Percentiles rank a stretch among this genome's conserved stretches.
These are phyloP conservation scores for Chlorella vulgaris DNA, from an alignment of 139 green algal species.

Conservation along the genomic window DNA sequence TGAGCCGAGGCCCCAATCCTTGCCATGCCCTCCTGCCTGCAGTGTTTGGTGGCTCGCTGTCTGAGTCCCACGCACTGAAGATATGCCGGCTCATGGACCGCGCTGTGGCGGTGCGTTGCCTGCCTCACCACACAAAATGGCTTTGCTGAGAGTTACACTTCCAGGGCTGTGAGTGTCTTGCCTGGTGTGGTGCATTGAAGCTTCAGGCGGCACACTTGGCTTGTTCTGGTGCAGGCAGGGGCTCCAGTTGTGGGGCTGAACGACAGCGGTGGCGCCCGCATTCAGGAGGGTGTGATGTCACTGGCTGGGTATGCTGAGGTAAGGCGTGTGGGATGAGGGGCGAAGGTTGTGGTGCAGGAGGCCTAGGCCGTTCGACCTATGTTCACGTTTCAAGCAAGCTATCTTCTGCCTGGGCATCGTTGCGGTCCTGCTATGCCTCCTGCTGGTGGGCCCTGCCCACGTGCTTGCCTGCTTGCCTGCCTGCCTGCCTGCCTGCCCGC, in stretches of 20 bases:
- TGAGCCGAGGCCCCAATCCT: no score
- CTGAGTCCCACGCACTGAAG: conserved; percentile 66
- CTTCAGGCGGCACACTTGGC: no score
- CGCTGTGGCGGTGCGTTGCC: conserved; percentile 33
- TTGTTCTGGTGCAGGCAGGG: conserved; percentile 37
- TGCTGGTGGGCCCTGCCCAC: conserved; percentile 26
- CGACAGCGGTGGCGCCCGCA: conserved; percentile 71
- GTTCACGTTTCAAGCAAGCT: neutral
- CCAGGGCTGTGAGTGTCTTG: no score
- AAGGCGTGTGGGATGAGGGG: no score
- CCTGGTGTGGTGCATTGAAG: no score
- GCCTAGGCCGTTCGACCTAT: neutral
- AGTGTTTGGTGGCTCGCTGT: conserved; percentile 68
- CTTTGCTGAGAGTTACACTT: no score
- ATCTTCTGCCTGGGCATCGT: no score
- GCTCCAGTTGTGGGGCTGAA: conserved; percentile 70
- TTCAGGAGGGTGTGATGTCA: conserved; percentile 72
- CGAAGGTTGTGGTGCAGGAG: no score
- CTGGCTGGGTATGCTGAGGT: conserved; percentile 69
- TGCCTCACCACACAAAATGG: neutral
- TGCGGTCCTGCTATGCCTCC: no score
- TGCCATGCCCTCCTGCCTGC: conserved; percentile 36
- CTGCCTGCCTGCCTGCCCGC: conserved; percentile 28
- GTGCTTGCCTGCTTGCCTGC: neutral
- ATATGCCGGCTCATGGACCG: conserved; percentile 62